Conservation (phyloP, 371 early-diverging fungal genomes). For the Apophysomyces variabilis region DNA sequence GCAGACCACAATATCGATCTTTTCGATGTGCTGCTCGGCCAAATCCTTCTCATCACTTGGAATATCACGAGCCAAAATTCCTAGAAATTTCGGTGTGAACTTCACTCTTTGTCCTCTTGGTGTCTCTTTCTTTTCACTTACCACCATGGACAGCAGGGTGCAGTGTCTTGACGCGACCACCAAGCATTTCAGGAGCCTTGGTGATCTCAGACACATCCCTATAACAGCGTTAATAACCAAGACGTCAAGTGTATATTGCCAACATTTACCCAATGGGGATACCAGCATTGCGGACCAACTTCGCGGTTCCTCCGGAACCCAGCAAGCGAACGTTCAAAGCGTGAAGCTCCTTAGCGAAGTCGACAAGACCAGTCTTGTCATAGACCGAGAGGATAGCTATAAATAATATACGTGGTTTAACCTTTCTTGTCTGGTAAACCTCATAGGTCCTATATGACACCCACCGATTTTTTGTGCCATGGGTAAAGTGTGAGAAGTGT, state of each 20-base stretch:
- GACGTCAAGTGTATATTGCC: not conserved
- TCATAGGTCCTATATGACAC: not conserved
- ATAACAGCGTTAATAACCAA: not conserved
- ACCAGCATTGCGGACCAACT: slow-evolving; percentile 86
- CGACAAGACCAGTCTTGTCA: slow-evolving; percentile 94
- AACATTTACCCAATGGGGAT: slow-evolving; percentile 80
- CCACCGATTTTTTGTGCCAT: not conserved
- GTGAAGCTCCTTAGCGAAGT: slow-evolving; percentile 84
- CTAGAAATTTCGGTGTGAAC: slow-evolving; percentile 26
- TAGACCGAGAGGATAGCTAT: slow-evolving; percentile 94
- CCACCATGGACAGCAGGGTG: slow-evolving; percentile 99
- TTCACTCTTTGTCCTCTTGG: not conserved
- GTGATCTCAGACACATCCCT: slow-evolving; percentile 97
- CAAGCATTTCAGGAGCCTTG: slow-evolving; percentile 97
- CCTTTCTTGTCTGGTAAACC: too few species aligned
- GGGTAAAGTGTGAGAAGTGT: slow-evolving; percentile 1
- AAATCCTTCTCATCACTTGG: slow-evolving; percentile 89
- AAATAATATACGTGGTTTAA: not conserved
- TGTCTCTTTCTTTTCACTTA: slow-evolving; percentile 16
- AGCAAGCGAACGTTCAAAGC: slow-evolving; percentile 81
- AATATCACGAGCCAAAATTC: slow-evolving; percentile 92
- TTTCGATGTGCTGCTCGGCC: slow-evolving; percentile 83
- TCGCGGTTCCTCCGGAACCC: slow-evolving; percentile 96
- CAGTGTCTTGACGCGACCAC: slow-evolving; percentile 98
- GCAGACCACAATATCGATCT: slow-evolving; percentile 95